These are phyloP conservation scores for Diaporthe batatas DNA, from an alignment of 2,329 filamentous ascomycete species.

Conservation along the genomic window DNA sequence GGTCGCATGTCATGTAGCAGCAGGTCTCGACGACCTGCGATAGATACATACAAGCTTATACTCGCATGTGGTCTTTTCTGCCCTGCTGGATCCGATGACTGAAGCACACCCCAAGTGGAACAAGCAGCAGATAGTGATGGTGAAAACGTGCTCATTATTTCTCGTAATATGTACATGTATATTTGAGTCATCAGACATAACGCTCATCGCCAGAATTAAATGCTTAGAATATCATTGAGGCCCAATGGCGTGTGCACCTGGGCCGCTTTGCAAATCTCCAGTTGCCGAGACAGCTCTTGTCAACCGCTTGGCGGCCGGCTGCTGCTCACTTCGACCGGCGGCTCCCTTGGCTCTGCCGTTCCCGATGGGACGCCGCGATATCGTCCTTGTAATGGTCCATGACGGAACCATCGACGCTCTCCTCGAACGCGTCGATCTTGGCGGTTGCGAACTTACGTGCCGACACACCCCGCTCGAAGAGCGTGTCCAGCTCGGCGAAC, in stretches of 20 bases:
- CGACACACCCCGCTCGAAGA: conserved; percentile 81
- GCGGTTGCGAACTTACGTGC: conserved; percentile 79
- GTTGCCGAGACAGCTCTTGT: no score
- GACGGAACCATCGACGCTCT: conserved; percentile 61
- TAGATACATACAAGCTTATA: not conserved
- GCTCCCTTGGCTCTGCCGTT: conserved; percentile 44
- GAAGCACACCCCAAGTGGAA: not conserved
- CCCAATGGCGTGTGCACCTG: not conserved
- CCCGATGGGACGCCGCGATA: conserved; percentile 49
- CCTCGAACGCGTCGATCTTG: conserved; percentile 68
- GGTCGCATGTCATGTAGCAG: not conserved
- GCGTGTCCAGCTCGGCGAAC: conserved; percentile 87
- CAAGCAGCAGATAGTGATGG: not conserved
- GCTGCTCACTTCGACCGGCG: not conserved
- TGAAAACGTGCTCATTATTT: not conserved
- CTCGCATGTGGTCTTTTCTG: not conserved
- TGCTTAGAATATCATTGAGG: not conserved
- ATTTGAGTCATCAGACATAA: conserved; percentile 21
- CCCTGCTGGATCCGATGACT: not conserved
- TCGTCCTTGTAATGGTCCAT: conserved; percentile 63
- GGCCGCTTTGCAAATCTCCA: no score
- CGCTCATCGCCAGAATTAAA: conserved; percentile 5
- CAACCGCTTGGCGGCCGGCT: not conserved
- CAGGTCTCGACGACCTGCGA: not conserved
- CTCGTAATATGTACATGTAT: conserved; percentile 9